phyloP scores from a whole-genome alignment of 2,329 filamentous ascomycete genomes.

The Pseudogymnoascus sp. region DNA sequence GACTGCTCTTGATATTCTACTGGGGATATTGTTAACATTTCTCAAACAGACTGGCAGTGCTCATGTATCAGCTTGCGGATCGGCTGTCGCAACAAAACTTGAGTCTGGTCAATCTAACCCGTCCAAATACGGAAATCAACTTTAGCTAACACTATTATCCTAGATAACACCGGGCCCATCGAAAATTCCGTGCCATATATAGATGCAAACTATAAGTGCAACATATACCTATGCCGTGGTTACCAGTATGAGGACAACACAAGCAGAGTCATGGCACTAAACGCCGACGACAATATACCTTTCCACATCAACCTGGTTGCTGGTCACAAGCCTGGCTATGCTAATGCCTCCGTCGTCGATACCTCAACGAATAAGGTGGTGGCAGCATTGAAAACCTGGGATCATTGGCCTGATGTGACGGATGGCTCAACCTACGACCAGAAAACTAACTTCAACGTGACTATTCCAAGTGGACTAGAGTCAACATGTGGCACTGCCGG shows the following conservation, averaged over 20 bases:
- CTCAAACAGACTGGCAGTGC: not conserved
- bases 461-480: not conserved
- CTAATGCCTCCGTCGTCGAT: not conserved
- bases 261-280: constrained; percentile 36
- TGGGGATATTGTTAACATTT: not conserved
- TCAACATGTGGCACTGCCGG: constrained; percentile 19
- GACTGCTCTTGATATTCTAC: not conserved
- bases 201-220: constrained; percentile 23
- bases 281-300: constrained; percentile 31
- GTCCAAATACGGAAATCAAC: not conserved
- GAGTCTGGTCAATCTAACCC: not conserved
- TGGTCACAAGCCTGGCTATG: constrained; percentile 10
- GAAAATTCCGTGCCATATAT: not conserved
- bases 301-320: constrained; percentile 33
- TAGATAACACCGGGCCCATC: not conserved
- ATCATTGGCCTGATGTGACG: constrained; percentile 13
- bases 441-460: not conserved
- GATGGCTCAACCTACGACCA: not conserved
- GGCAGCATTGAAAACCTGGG: not conserved
- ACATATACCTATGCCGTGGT: constrained; percentile 41
- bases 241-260: constrained; percentile 38
- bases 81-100: not conserved
- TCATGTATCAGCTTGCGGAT: not conserved
- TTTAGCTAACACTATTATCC: not conserved
- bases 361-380: not conserved